Conservation (phyloP, 345 rosid genomes). For the Gossypium anomalum region DNA sequence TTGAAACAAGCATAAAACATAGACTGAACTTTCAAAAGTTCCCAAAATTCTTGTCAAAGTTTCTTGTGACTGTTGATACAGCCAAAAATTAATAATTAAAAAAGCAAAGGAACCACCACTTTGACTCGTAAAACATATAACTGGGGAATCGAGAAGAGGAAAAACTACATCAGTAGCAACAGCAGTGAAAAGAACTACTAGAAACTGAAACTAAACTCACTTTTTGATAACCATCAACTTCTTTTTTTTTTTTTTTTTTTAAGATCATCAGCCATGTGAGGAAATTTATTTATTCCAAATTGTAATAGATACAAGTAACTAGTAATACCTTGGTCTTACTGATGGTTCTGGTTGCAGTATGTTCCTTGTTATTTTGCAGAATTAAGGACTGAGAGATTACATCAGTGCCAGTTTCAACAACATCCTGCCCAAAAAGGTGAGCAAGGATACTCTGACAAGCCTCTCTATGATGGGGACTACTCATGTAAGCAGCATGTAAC, state of each 20-base stretch:
- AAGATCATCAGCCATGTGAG: not conserved
- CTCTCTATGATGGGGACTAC: slow-evolving; percentile 58
- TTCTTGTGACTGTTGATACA: not conserved
- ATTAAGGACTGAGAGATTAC: slow-evolving; percentile 33
- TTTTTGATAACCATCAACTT: not conserved
- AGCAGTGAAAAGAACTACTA: not conserved
- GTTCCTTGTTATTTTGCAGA: slow-evolving; percentile 42
- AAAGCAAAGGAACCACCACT: not conserved
- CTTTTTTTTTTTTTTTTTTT: too few species aligned
- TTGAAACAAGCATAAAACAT: not conserved
- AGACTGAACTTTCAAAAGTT: not conserved
- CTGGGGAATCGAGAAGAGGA: not conserved
- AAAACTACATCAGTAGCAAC: not conserved
- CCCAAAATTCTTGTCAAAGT: not conserved
- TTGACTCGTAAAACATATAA: not conserved
- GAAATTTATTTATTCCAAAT: not conserved
- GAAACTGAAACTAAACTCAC: not conserved
- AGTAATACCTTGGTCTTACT: slow-evolving; percentile 71
- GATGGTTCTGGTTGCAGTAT: slow-evolving; percentile 50
- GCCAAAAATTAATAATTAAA: not conserved
- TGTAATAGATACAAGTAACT: not conserved
- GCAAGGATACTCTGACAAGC: slow-evolving; percentile 66
- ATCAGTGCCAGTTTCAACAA: slow-evolving; percentile 38
- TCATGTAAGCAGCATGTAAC: slow-evolving; percentile 65
- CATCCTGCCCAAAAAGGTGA: slow-evolving; percentile 73